Evolutionary conservation across 768 basidiomycete species (phyloP).

Genomic region (Omphalotus guepiniiformis): DNA sequence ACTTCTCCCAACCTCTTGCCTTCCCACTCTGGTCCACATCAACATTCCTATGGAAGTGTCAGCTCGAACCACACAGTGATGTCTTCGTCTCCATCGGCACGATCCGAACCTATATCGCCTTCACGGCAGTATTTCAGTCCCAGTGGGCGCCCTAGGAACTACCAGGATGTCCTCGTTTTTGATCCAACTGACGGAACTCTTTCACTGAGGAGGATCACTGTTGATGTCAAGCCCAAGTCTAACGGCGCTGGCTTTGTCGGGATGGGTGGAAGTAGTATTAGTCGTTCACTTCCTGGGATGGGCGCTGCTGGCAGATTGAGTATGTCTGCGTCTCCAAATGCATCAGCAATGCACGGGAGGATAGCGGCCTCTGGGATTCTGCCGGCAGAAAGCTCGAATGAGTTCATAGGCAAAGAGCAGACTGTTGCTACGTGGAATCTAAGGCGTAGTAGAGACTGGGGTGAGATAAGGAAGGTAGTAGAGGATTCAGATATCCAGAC

Average conservation of each 20-base stretch:
- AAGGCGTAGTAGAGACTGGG: conserved; percentile 46
- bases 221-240: conserved; percentile 29
- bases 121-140: conserved; percentile 25
- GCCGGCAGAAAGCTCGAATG: conserved; percentile 21
- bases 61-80: conserved; percentile 7
- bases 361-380: neutral
- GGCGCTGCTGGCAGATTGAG: conserved; percentile 29
- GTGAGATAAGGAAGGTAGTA: conserved; percentile 41
- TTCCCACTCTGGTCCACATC: neutral
- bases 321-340: conserved; percentile 23
- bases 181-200: conserved; percentile 55
- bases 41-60: conserved; percentile 10
- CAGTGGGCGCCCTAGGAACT: conserved; percentile 36
- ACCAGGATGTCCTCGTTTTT: conserved; percentile 67
- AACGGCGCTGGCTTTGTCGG: conserved; percentile 1
- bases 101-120: conserved; percentile 20
- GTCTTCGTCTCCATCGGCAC: conserved; percentile 20
- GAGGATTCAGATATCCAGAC: neutral
- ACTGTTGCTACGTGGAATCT: conserved; percentile 66
- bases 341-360: neutral
- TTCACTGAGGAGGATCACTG: conserved; percentile 47
- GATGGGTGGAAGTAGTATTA: conserved; percentile 27
- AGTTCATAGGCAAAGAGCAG: conserved; percentile 33
- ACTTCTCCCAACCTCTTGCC: conserved; percentile 8
- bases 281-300: conserved; percentile 49